A percentile compares a stretch with the other conserved stretches of the same genome.
These are phyloP conservation scores for Elsinoe batatas DNA, from an alignment of 2,329 filamentous ascomycete genomes.

Conservation along the genomic window DNA sequence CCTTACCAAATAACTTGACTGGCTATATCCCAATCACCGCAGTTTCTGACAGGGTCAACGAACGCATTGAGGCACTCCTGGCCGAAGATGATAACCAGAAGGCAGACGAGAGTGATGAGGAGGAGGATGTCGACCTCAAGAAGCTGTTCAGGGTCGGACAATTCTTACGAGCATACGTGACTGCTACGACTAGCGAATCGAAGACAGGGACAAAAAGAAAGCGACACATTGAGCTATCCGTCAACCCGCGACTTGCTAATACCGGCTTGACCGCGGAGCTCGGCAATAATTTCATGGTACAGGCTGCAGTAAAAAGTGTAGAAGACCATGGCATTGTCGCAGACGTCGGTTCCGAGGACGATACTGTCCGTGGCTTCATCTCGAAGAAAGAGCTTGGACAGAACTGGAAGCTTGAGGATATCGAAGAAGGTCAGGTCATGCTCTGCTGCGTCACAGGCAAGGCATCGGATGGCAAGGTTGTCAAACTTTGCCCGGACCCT, in stretches of 20 bases:
- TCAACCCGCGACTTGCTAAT: constrained; percentile 72
- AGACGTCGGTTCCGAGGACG: constrained; percentile 68
- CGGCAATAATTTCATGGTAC: constrained; percentile 65
- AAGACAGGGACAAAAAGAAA: constrained; percentile 52
- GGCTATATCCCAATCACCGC: constrained; percentile 87
- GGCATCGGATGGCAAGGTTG: constrained; percentile 67
- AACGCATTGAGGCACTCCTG: constrained; percentile 59
- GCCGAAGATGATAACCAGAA: constrained; percentile 50
- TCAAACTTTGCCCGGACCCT: constrained; percentile 68
- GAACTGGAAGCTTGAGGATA: constrained; percentile 47
- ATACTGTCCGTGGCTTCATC: constrained; percentile 69
- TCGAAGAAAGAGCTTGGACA: constrained; percentile 70
- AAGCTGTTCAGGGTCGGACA: constrained; percentile 73
- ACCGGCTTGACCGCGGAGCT: constrained; percentile 60
- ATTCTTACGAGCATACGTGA: constrained; percentile 75
- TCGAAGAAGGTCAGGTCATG: constrained; percentile 76
- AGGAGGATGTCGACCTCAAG: constrained; percentile 57
- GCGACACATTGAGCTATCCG: constrained; percentile 76
- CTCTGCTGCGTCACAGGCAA: constrained; percentile 71
- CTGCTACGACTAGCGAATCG: constrained; percentile 63
- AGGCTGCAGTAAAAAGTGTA: constrained; percentile 82
- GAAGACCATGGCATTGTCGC: constrained; percentile 94
- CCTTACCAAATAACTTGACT: constrained; percentile 83
- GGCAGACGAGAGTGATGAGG: constrained; percentile 44
- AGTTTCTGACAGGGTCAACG: constrained; percentile 71